These are phyloP conservation scores for Crithidia thermophila DNA, from an alignment of 208 protist species.

Conservation along the genomic window DNA sequence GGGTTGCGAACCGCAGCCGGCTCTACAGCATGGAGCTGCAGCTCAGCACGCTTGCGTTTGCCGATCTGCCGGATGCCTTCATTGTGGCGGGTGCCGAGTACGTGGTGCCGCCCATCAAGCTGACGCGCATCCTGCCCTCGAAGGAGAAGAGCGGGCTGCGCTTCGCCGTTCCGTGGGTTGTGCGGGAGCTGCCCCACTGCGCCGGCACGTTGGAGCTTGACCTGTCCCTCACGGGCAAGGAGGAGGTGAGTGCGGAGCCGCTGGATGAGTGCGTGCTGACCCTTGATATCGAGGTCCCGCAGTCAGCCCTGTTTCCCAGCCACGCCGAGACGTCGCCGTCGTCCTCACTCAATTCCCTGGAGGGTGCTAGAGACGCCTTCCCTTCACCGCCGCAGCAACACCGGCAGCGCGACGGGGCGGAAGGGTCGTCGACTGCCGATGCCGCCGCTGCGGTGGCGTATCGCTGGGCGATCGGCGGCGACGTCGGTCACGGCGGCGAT, in stretches of 20 bases:
- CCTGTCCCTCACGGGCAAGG: conserved; percentile 50
- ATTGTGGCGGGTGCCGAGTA: conserved; percentile 79
- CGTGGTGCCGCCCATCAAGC: conserved; percentile 80
- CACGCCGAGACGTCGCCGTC: background rate
- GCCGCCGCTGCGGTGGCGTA: conserved; percentile 6
- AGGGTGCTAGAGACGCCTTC: background rate
- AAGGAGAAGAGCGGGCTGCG: conserved; percentile 22
- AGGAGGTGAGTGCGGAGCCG: conserved; percentile 69
- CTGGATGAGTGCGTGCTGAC: conserved; percentile 75
- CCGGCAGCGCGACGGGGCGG: background rate
- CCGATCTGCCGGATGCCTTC: conserved; percentile 60
- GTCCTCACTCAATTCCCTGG: background rate
- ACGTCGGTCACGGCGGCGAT: conserved; percentile 11
- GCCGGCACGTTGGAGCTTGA: conserved; percentile 64
- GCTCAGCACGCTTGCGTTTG: conserved; percentile 65
- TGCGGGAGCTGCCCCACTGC: conserved; percentile 69
- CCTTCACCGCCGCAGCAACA: background rate
- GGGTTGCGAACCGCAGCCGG: conserved; percentile 68
- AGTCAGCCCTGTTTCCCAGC: background rate
- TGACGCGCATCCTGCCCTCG: conserved; percentile 52
- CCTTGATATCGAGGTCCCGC: conserved; percentile 36
- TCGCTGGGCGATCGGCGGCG: conserved; percentile 18
- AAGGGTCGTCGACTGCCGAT: background rate
- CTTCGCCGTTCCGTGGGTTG: conserved; percentile 67
- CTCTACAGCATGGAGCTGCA: conserved; percentile 81